Evolutionary conservation across 352 stramenopile genomes (phyloP).

Genomic region (Phytopythium vexans): DNA sequence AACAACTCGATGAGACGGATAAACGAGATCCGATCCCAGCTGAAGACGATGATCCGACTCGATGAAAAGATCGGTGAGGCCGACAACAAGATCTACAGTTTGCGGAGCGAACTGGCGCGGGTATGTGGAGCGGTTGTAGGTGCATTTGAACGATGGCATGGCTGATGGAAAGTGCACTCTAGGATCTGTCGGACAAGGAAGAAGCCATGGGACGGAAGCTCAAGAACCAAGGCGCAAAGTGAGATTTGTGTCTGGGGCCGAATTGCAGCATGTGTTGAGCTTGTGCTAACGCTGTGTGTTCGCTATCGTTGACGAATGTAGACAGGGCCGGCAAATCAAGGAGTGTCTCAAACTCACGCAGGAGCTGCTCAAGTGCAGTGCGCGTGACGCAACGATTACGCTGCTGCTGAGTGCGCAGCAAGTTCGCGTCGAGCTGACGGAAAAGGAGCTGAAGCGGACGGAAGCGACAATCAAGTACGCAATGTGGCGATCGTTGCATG

Average conservation of each 20-base stretch:
- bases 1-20: constrained; percentile 55
- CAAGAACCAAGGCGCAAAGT: constrained; percentile 64
- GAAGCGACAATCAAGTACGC: constrained; percentile 44
- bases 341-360: constrained; percentile 52
- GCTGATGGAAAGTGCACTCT: background rate
- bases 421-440: constrained; percentile 63
- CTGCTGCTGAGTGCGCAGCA: constrained; percentile 60
- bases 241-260: constrained; percentile 4
- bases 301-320: constrained; percentile 11
- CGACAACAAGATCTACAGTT: constrained; percentile 66
- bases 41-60: constrained; percentile 66
- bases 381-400: constrained; percentile 47
- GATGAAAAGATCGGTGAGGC: constrained; percentile 72
- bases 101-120: constrained; percentile 71
- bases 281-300: constrained; percentile 1
- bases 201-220: constrained; percentile 74
- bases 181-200: constrained; percentile 79
- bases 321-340: constrained; percentile 70
- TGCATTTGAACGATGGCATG: background rate
- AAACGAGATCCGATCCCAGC: constrained; percentile 63
- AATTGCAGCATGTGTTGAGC: background rate
- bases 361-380: constrained; percentile 44
- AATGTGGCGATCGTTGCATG: too few relatives aligned
- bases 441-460: constrained; percentile 53
- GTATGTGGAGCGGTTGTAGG: constrained; percentile 15